phyloP scores from a whole-genome alignment of 2,329 filamentous ascomycete genomes.

The Whalleya microplaca region DNA sequence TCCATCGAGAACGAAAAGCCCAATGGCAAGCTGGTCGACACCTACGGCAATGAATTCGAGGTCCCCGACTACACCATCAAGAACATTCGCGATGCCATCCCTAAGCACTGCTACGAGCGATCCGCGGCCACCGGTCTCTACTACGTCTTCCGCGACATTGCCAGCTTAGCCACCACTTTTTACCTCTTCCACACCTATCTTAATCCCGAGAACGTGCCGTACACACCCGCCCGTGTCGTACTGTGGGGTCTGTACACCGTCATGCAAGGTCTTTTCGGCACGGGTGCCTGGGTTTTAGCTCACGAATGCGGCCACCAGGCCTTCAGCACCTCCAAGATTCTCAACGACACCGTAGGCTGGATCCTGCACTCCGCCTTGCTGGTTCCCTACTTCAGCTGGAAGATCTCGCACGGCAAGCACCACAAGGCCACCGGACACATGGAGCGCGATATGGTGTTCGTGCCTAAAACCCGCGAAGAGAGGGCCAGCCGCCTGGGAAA shows the following conservation, averaged over 20 bases:
- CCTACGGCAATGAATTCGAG: slow-evolving; percentile 92
- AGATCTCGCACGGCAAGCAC: slow-evolving; percentile 98
- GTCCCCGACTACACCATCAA: slow-evolving; percentile 97
- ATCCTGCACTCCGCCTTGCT: slow-evolving; percentile 84
- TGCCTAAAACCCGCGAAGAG: slow-evolving; percentile 87
- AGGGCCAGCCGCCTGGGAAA: slow-evolving; percentile 77
- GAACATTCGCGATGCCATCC: slow-evolving; percentile 94
- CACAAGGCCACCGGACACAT: slow-evolving; percentile 98
- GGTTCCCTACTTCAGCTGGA: slow-evolving; percentile 99
- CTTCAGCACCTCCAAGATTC: slow-evolving; percentile 86
- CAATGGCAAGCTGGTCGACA: slow-evolving; percentile 76
- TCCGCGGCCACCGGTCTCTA: slow-evolving; percentile 73
- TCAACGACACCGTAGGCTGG: slow-evolving; percentile 95
- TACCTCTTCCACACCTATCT: slow-evolving; percentile 87
- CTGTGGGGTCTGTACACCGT: slow-evolving; percentile 72
- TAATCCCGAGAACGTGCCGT: slow-evolving; percentile 82
- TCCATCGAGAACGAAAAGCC: slow-evolving; percentile 59
- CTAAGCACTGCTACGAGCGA: slow-evolving; percentile 94
- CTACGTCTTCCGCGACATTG: slow-evolving; percentile 85
- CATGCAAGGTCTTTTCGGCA: slow-evolving; percentile 89
- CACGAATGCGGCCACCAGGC: slow-evolving; percentile 98
- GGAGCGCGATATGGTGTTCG: slow-evolving; percentile 98
- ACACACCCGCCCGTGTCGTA: slow-evolving; percentile 64
- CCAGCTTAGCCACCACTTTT: slow-evolving; percentile 75
- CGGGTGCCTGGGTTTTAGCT: slow-evolving; percentile 93